Base-by-base conservation (phyloP, 371 early-diverging fungal species). In the Entomophthora muscae region DNA sequence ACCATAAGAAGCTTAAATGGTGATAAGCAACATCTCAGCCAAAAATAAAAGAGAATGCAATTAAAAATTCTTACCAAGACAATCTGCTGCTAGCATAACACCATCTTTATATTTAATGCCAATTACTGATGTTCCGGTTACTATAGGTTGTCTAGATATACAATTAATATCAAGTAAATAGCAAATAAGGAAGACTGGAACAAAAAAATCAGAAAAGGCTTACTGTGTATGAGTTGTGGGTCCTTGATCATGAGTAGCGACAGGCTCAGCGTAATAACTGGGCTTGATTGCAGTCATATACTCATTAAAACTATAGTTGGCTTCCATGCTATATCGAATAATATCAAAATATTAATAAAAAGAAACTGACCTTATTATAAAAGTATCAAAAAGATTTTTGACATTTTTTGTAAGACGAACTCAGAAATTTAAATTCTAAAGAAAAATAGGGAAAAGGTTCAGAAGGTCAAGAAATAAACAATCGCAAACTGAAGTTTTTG, bases 41-140 rank as follows among this genome's bases (percentile, higher is more conserved):
- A 61, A 59, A n/a, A 63, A 32, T 12, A 22, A 94, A 93, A 63
- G 85, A 76, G 68, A 94, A 86, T 56, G 67, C 70, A 68, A 91
- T 94, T 51, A 93, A 98, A 78, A 94, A 86, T 31, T 55, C 29
- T 32, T 74, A 88, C 89, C 91, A 53, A 95, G 79, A 71, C 86
- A 90, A 73, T 99, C 98, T 13, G 97, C 91, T 12, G 95, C 93
- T 78, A 97, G 83, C 87, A 99, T 94, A 59, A 99, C 80, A 65
- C 99, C 98, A 68, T 94, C 95, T 73, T 90, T 95, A 81, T 88
- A 98, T 73, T 89, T 90, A 73, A 99, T 76, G 52, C 87, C 98
- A 55, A 98, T 71, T 51, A 96, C 89, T 30, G 97, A 95, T n/a
- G 95, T 93, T 70, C 97, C 97, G 21, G 95, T 95, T 2, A 98